These are phyloP conservation scores for Lachnellula arida DNA, from an alignment of 2,329 filamentous ascomycete genomes.

Conservation along the genomic window DNA sequence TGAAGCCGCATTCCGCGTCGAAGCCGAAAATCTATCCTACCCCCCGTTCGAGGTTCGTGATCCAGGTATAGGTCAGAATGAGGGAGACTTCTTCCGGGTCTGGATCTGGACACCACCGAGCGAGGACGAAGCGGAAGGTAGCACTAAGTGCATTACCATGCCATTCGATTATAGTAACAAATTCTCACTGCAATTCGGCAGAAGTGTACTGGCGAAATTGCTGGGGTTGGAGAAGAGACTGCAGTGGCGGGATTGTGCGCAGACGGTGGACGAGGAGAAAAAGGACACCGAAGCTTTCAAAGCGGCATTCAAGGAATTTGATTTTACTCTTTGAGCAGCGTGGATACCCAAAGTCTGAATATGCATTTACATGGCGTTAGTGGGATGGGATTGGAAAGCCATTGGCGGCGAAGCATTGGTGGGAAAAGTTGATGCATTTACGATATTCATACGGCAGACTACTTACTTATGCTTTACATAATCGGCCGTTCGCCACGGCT, in stretches of 20 bases:
- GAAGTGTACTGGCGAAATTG: slow-evolving; percentile 83
- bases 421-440: neutral
- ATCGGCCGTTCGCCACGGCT: too few relatives aligned
- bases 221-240: slow-evolving; percentile 73
- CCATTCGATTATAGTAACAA: slow-evolving; percentile 64
- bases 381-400: neutral
- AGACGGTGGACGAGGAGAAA: slow-evolving; percentile 73
- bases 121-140: slow-evolving; percentile 38
- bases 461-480: too few relatives aligned
- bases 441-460: neutral
- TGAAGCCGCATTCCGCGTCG: slow-evolving; percentile 82
- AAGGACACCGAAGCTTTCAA: slow-evolving; percentile 76
- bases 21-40: slow-evolving; percentile 69
- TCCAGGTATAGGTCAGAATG: slow-evolving; percentile 46
- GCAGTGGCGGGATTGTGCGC: slow-evolving; percentile 80
- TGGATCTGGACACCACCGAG: slow-evolving; percentile 65
- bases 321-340: slow-evolving; percentile 51
- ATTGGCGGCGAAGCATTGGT: neutral
- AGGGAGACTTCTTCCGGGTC: slow-evolving; percentile 71
- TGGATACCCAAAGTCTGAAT: neutral
- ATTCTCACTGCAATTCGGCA: slow-evolving; percentile 88
- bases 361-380: neutral
- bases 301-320: slow-evolving; percentile 75
- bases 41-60: slow-evolving; percentile 47
- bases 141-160: slow-evolving; percentile 68